Base-by-base conservation (phyloP, 805 yeast genomes). In the Metschnikowia continentalis region DNA sequence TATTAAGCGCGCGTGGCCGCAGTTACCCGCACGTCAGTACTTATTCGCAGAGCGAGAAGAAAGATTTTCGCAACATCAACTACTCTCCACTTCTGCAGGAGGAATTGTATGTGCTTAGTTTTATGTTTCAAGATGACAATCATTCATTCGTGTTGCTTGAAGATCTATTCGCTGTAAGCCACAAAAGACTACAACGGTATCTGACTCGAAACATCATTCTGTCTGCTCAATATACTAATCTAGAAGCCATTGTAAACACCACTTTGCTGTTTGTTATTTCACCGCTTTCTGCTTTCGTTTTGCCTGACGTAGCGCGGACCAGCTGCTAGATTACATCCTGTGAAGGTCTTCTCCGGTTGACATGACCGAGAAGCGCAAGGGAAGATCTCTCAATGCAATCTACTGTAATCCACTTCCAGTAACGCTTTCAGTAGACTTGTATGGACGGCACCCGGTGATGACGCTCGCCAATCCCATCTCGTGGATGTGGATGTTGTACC, bases 111-210 rank as follows among this genome's bases (percentile, higher is more conserved):
- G 61, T 47, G 46, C 41, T 14, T 38, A 11, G 10, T 40, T 20
- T 23, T 38, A 40, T 53, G 57, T 55, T 56, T 54, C 55, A 51
- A 47, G 54, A 54, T 64, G 68, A 64, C 54, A 64, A 58, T 38
- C 49, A 50, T 30, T 51, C 50, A 52, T 52, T 44, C 56, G 65
- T 62, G 64, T 58, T 58, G 63, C 67, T 60, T 58, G 66, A 64
- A 61, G 67, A 56, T 54, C 51, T 51, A 48, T 40, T 67, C 81
- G 60, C 64, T 83, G 88, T 81, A 80, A 77, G 87, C 60, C 83
- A 78, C 85, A 79, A 54, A 80, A 84, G 96, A 88, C 96, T 88
- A 88, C 95, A 88, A 88, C 96, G 96, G 96, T 88, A 88, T 88
- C 96, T 88, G 96, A 86, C 42, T 59, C 38, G 48, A 44, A 53